A percentile compares a stretch with the other conserved stretches of the same genome.
These are phyloP conservation scores for Aspergillus taichungensis DNA, from an alignment of 495 filamentous ascomycete genomes.

Conservation along the genomic window DNA sequence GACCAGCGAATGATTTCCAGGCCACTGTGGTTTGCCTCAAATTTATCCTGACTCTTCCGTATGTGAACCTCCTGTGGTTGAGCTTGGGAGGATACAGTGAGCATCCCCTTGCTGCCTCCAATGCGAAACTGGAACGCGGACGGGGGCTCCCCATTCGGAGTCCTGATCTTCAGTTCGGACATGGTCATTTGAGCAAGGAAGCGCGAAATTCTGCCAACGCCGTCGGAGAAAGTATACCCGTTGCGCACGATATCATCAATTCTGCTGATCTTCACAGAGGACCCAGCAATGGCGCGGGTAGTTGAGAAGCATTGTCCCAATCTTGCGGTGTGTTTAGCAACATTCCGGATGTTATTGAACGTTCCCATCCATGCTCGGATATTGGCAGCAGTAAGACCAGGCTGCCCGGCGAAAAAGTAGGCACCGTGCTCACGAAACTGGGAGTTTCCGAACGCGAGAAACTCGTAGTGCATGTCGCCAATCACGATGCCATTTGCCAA, in stretches of 20 bases:
- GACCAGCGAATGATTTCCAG: slow-evolving; percentile 83
- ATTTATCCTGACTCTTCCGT: slow-evolving; percentile 81
- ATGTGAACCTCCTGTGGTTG: slow-evolving; percentile 57
- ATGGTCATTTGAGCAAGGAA: slow-evolving; percentile 64
- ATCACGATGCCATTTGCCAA: slow-evolving; percentile 73
- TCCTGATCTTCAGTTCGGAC: slow-evolving; percentile 50
- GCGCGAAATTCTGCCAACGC: slow-evolving; percentile 83
- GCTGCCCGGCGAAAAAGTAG: slow-evolving; percentile 70
- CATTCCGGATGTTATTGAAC: slow-evolving; percentile 64
- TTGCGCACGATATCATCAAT: slow-evolving; percentile 59
- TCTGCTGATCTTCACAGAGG: slow-evolving; percentile 27
- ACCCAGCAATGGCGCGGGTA: slow-evolving; percentile 56
- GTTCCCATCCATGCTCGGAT: slow-evolving; percentile 91
- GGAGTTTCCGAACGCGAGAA: slow-evolving; percentile 91
- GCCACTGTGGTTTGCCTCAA: slow-evolving; percentile 56
- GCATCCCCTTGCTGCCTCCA: slow-evolving; percentile 84
- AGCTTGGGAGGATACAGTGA: slow-evolving; percentile 59
- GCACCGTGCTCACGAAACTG: slow-evolving; percentile 90
- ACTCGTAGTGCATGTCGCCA: slow-evolving; percentile 74
- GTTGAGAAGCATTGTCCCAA: slow-evolving; percentile 95
- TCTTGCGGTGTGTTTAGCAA: slow-evolving; percentile 80
- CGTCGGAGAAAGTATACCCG: slow-evolving; percentile 73
- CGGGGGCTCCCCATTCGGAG: slow-evolving; percentile 41
- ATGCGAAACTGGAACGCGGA: slow-evolving; percentile 88
- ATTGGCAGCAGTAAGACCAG: slow-evolving; percentile 51